Evolutionary conservation across 331 rosid species (phyloP).

Genomic region (Spiraea crenata): DNA sequence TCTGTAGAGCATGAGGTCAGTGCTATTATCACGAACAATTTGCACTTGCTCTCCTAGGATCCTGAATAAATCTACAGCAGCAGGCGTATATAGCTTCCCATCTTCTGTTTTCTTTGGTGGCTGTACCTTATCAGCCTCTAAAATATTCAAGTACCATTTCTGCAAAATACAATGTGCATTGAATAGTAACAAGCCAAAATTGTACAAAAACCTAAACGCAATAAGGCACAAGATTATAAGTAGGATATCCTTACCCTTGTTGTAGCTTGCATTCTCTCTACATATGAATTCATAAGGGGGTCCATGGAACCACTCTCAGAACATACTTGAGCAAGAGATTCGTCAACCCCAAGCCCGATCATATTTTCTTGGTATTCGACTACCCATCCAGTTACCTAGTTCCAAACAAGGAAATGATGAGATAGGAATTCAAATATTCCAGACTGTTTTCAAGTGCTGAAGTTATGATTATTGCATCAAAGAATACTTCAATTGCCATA

Average conservation of each 20-base stretch:
- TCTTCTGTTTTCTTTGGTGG: conserved; percentile 94
- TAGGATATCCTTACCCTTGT: conserved; percentile 60
- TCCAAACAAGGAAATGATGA: conserved; percentile 16
- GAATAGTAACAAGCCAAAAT: conserved; percentile 13
- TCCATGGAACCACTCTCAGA: conserved; percentile 99
- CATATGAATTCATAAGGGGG: conserved; percentile 93
- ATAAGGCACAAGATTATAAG: conserved; percentile 12
- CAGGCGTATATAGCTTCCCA: conserved; percentile 96
- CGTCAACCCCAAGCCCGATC: conserved; percentile 88
- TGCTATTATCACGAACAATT: conserved; percentile 93
- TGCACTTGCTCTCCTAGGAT: conserved; percentile 98
- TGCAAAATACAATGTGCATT: conserved; percentile 33
- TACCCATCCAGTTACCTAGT: conserved; percentile 96
- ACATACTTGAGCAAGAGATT: conserved; percentile 90
- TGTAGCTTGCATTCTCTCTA: conserved; percentile 97
- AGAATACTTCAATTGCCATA: no score
- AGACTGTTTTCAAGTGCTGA: no score
- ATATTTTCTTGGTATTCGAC: conserved; percentile 92
- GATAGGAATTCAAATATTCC: conserved; percentile 11
- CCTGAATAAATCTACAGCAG: conserved; percentile 96
- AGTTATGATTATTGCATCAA: no score
- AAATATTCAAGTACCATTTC: conserved; percentile 98
- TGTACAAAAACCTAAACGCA: background rate
- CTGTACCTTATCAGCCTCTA: conserved; percentile 93
- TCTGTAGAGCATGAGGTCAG: conserved; percentile 93